Evolutionary conservation across 2,329 filamentous ascomycete genomes (phyloP).

Genomic region (Ceratocystis cubensis): DNA sequence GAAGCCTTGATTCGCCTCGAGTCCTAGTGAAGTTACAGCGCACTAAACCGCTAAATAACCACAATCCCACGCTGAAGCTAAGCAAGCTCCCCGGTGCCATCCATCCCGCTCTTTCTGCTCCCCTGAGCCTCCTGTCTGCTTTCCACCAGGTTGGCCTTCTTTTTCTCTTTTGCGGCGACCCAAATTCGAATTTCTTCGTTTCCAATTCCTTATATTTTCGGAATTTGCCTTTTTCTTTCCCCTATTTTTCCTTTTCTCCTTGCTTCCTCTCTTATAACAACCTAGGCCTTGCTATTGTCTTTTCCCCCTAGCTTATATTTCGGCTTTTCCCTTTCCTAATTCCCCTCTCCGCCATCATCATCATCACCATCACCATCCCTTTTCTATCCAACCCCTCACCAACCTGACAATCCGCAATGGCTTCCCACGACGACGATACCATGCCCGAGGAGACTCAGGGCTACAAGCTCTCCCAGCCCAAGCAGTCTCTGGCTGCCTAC

Average conservation of each 20-base stretch:
- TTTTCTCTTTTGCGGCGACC: not conserved
- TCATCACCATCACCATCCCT: not conserved
- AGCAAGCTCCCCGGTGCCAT: not conserved
- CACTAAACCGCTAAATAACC: too few relatives aligned
- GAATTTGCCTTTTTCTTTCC: constrained; percentile 11
- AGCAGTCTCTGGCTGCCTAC: constrained; percentile 95
- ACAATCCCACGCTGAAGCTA: not conserved
- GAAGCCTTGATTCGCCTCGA: too few relatives aligned
- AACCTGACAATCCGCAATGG: constrained; percentile 36
- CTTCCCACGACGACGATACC: constrained; percentile 64
- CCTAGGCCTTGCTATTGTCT: not conserved
- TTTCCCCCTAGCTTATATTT: not conserved
- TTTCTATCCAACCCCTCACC: not conserved
- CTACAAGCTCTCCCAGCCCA: constrained; percentile 92
- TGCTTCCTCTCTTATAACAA: not conserved
- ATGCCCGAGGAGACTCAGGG: constrained; percentile 80
- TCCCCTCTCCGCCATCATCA: not conserved
- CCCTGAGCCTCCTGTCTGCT: constrained; percentile 4
- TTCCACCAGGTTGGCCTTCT: constrained; percentile 15
- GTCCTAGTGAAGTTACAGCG: too few relatives aligned
- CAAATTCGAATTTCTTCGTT: constrained; percentile 1
- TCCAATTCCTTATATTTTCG: constrained; percentile 9
- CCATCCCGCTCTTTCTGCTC: constrained; percentile 13
- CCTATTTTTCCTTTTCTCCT: constrained; percentile 2
- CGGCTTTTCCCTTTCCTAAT: too few relatives aligned